Conservation (phyloP, 2,329 filamentous ascomycete species). For the Cladophialophora carrionii region DNA sequence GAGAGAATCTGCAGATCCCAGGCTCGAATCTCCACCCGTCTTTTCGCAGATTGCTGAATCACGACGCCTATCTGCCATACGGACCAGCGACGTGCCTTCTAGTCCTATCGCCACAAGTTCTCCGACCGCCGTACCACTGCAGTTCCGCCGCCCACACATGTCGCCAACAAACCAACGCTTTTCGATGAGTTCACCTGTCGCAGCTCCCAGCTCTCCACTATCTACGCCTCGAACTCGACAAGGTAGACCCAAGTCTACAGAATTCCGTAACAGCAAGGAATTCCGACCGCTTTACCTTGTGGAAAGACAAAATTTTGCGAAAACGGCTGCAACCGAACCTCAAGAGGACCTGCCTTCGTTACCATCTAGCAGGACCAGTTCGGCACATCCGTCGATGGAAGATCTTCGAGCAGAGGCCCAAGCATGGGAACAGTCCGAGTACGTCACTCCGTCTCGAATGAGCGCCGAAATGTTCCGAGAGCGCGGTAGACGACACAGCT, state of each 20-base stretch:
- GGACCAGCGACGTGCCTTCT: conserved; percentile 29
- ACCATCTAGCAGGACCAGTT: conserved; percentile 56
- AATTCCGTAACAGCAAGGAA: conserved; percentile 63
- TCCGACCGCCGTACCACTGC: conserved; percentile 60
- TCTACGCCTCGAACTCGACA: conserved; percentile 47
- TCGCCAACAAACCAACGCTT: conserved; percentile 45
- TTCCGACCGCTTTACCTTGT: conserved; percentile 82
- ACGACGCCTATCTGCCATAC: conserved; percentile 32
- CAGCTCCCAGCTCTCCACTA: conserved; percentile 49
- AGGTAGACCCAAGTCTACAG: conserved; percentile 54
- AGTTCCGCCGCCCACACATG: conserved; percentile 52
- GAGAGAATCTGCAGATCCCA: conserved; percentile 40
- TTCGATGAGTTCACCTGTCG: conserved; percentile 42
- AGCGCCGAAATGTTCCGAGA: conserved; percentile 34
- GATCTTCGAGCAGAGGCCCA: conserved; percentile 46
- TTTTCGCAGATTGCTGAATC: conserved; percentile 23
- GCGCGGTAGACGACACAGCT: conserved; percentile 39
- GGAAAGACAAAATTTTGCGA: conserved; percentile 60
- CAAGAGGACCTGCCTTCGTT: conserved; percentile 55
- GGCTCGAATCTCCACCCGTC: conserved; percentile 41
- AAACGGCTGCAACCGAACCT: conserved; percentile 45
- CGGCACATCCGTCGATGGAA: conserved; percentile 52
- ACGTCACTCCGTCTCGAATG: conserved; percentile 26
- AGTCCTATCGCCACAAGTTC: conserved; percentile 45
- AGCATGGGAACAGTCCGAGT: conserved; percentile 38